Base-by-base conservation (phyloP, 352 stramenopile genomes). In the Phytophthora cajani region DNA sequence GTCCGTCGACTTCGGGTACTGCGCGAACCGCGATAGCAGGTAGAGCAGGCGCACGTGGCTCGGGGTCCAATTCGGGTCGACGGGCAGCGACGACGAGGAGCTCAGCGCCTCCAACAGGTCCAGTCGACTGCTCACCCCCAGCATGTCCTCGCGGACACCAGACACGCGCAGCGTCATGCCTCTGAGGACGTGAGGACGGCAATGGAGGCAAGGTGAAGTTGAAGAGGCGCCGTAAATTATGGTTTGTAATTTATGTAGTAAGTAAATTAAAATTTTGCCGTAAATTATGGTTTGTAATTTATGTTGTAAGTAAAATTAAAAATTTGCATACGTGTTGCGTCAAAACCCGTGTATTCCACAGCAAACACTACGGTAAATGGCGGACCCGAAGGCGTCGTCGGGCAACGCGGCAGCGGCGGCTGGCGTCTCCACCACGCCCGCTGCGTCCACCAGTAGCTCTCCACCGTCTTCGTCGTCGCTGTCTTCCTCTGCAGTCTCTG, bases 1-100 rank as follows among this genome's bases (percentile, higher is more conserved):
- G 46, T 98, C 93, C 16, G 82, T 89, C 32, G 88, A 84, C 47
- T 70, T 87, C 2, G 95, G 95, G 67, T 90, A 92, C 67, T 91
- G 95, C 40, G 97, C 95, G 70, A 99, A 99, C n/a, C 98, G 84
- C 40, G 94, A 98, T 30, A 99, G 89, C 65, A 99, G 75, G 75
- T 99, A 99, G 12, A 99, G 79, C 36, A 99, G 72, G n/a, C 96
- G 89, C 72, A 98, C 85, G 72, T 99, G 97, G 71, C 98, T 99
- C n/a, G 79, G 60, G 16, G 76, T 83, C 86, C 82, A 92, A 32
- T 75, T 75, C 2, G 23, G 17, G n/a, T 65, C 36, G 4, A 57
- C 9, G 8, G 46, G 62, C 1, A 44, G 38, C 16, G 14, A 21
- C 17, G 16, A 7, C 7, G 54, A 40, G 16, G 55, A 53, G 12